These are phyloP conservation scores for Lotmaria passim DNA, from an alignment of 208 protist species.

Conservation along the genomic window DNA sequence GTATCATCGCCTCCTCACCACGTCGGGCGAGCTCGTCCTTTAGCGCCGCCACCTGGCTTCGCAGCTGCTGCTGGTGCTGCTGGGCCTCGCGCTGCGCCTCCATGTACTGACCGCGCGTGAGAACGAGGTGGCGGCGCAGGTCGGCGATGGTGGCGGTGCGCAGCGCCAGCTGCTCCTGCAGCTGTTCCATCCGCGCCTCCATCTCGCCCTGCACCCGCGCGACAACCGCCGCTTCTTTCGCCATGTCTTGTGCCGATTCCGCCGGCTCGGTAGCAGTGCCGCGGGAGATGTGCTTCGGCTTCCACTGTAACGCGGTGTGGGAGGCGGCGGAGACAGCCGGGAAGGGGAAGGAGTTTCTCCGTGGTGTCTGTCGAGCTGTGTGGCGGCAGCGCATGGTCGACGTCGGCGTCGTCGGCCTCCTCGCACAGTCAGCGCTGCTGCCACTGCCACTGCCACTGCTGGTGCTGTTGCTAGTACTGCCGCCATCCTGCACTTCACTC, in stretches of 20 bases:
- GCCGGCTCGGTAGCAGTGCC: slow-evolving; percentile 36
- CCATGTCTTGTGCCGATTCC: not conserved
- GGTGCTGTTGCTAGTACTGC: too few species aligned
- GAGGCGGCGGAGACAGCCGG: slow-evolving; percentile 7
- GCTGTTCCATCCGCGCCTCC: slow-evolving; percentile 29
- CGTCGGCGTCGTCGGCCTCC: too few species aligned
- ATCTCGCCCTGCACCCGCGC: slow-evolving; percentile 18
- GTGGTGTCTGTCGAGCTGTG: not conserved
- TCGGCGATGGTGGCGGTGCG: slow-evolving; percentile 56
- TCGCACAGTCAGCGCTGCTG: not conserved
- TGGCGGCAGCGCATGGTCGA: not conserved
- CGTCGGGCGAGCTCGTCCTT: slow-evolving; percentile 81
- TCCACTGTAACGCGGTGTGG: slow-evolving; percentile 28
- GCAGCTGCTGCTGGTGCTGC: slow-evolving; percentile 28
- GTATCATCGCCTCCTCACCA: slow-evolving; percentile 49
- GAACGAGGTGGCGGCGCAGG: slow-evolving; percentile 56
- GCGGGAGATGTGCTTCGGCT: slow-evolving; percentile 50
- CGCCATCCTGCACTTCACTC: not conserved
- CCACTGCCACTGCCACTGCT: not conserved
- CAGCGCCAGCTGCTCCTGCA: slow-evolving; percentile 53
- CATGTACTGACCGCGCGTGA: slow-evolving; percentile 39
- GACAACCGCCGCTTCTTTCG: not conserved
- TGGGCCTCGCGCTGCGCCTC: slow-evolving; percentile 30
- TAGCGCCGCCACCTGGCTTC: slow-evolving; percentile 64
- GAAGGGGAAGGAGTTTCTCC: not conserved